phyloP scores from a whole-genome alignment of 164 flowering plant genomes.

The Nymphaea thermarum region DNA sequence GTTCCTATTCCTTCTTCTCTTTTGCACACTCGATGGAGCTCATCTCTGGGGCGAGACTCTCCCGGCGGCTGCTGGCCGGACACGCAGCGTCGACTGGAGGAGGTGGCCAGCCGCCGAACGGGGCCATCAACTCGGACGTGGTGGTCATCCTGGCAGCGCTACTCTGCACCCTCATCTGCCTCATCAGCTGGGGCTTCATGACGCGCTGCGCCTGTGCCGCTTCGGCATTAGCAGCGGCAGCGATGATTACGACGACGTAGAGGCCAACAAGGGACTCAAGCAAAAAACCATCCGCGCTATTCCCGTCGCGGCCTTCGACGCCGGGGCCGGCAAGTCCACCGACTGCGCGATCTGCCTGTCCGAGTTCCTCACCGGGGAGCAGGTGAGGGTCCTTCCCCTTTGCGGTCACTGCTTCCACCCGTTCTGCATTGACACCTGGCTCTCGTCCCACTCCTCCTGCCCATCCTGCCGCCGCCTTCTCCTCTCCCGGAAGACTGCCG shows the following conservation, averaged over 20 bases:
- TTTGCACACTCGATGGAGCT: background rate
- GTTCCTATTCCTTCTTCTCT: background rate
- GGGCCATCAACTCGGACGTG: conserved; percentile 50
- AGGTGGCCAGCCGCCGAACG: background rate
- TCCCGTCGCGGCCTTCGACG: conserved; percentile 22
- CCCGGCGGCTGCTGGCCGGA: conserved; percentile 1
- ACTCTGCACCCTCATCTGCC: conserved; percentile 76
- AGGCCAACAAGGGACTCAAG: conserved; percentile 64
- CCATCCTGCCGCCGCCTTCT: conserved; percentile 50
- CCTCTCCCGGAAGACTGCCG: conserved; percentile 6
- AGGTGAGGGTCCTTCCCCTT: conserved; percentile 63
- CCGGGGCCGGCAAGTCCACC: conserved; percentile 16
- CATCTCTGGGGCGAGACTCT: no score
- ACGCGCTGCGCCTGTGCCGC: conserved; percentile 40
- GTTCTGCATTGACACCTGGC: conserved; percentile 74
- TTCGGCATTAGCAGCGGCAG: background rate
- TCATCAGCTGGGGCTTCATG: conserved; percentile 74
- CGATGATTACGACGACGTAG: background rate
- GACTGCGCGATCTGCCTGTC: conserved; percentile 86
- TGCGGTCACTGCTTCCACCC: conserved; percentile 87
- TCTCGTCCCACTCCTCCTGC: conserved; percentile 3
- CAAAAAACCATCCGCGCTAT: conserved; percentile 61
- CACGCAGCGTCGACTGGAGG: conserved; percentile 5
- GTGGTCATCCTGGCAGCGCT: conserved; percentile 80
- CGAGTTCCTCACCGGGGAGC: conserved; percentile 71